Conservation (phyloP, 1,284 basidiomycete genomes). For the Ceratobasidium sp. region DNA sequence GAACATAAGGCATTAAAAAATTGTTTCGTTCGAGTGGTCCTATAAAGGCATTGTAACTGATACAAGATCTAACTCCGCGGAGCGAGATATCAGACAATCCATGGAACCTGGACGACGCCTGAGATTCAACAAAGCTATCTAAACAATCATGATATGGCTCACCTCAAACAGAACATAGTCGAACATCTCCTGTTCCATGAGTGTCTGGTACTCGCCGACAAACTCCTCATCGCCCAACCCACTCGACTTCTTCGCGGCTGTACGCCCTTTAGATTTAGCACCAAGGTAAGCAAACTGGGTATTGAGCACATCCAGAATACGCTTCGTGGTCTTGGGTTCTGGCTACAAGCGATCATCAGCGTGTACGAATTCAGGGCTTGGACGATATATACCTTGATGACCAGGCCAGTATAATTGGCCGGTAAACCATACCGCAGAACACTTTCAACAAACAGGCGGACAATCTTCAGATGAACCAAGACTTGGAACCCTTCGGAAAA, state of each 20-base stretch:
- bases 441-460: conserved; percentile 93
- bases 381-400: conserved; percentile 73
- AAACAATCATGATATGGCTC: not conserved
- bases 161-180: conserved; percentile 87
- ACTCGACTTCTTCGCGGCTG: conserved; percentile 53
- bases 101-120: conserved; percentile 59
- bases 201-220: conserved; percentile 84
- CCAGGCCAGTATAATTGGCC: conserved; percentile 85
- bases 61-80: conserved; percentile 6
- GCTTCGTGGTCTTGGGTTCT: conserved; percentile 84
- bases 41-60: conserved; percentile 13
- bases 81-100: conserved; percentile 59
- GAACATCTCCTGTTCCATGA: conserved; percentile 93
- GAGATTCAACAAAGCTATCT: not conserved
- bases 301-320: conserved; percentile 76
- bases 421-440: conserved; percentile 96
- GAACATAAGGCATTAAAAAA: not conserved
- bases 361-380: not conserved
- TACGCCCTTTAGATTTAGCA: conserved; percentile 64
- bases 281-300: conserved; percentile 83
- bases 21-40: conserved; percentile 18
- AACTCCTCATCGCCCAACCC: conserved; percentile 63
- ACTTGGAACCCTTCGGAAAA: conserved; percentile 98
- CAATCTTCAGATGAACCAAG: conserved; percentile 90
- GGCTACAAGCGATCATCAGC: conserved; percentile 61